Percentiles rank a stretch among this genome's conserved stretches.
phyloP scores from a whole-genome alignment of 2,329 filamentous ascomycete genomes.

The Diplodia scrobiculata region DNA sequence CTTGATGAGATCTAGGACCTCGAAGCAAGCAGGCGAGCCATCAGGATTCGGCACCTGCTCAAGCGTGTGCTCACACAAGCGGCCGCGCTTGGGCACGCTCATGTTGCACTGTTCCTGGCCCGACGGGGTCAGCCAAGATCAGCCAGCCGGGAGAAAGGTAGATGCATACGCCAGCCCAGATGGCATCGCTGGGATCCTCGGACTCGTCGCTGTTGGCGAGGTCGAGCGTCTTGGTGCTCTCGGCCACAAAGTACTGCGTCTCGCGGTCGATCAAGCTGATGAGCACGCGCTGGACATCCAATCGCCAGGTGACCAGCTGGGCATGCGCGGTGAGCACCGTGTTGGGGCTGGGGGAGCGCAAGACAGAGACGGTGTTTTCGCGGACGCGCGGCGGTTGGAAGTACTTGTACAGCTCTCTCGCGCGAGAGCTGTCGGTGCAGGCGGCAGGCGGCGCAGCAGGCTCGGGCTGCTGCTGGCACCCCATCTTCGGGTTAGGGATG shows the following conservation, averaged over 20 bases:
- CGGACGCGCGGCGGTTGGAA: conserved; percentile 31
- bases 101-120: conserved; percentile 32
- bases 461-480: conserved; percentile 6
- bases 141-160: background rate
- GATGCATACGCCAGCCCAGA: conserved; percentile 42
- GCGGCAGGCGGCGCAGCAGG: background rate
- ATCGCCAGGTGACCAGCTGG: conserved; percentile 44
- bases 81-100: conserved; percentile 40
- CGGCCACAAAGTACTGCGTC: conserved; percentile 55
- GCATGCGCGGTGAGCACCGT: conserved; percentile 42
- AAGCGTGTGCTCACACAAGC: conserved; percentile 42
- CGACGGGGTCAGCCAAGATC: background rate
- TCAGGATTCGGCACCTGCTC: conserved; percentile 32
- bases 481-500: conserved; percentile 9
- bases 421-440: conserved; percentile 30
- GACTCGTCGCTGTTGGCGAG: conserved; percentile 42
- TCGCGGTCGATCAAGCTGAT: conserved; percentile 53
- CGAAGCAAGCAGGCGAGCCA: conserved; percentile 46
- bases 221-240: conserved; percentile 50
- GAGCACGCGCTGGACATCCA: conserved; percentile 43
- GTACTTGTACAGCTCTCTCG: conserved; percentile 39
- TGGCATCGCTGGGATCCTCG: conserved; percentile 39
- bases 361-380: conserved; percentile 28
- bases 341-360: conserved; percentile 33
- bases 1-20: conserved; percentile 40